Evolutionary conservation across 2,329 filamentous ascomycete species (phyloP), one percentile per base, ranked within the genome.

Genomic region (Penicillium sp.): DNA sequence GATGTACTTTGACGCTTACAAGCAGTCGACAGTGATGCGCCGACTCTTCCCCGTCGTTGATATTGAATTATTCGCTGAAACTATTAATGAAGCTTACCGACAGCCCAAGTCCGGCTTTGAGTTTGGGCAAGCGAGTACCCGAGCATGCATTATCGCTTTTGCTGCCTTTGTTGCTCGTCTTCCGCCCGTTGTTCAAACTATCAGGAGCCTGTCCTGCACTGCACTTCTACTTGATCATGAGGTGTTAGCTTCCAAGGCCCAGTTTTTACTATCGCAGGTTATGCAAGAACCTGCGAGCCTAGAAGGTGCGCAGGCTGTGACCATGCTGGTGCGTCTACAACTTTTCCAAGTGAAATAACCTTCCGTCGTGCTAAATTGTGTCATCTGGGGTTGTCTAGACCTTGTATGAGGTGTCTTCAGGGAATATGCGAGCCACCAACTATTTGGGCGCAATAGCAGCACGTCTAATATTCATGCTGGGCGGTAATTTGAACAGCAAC

Each of bases 11-110:
- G 58, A 68, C 1, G 60, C 70, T 5, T 80, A 70, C 53, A 63
- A 52, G 21, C 51, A 55, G 1, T 55, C 62, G 0, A 76, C 74
- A 0, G 64, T 77, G 1, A 70, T 82, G 55, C 73, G 73, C 10
- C 70, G 77, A 0, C 67, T 80, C 0, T 84, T 85, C 37, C 83
- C 83, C 0, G 31, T 82, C 1, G 62, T 84, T 2, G 81, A 85
- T 53, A 58, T 64, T 0, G 69, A 75, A 0, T 64, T 84, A 0
- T 84, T 84, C 54, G 59, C 68, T 13, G 69, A 77, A 2, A 83
- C 78, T 0, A 73, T 83, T 19, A 66, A 73, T 0, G 33, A 70
- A 0, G 83, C 81, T 0, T 85, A 84, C 58, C 59, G 68, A 2
- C 61, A 72, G 1, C 48, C 56, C 0, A 46, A 58, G 5, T 54